Conservation (phyloP, 2,329 filamentous ascomycete genomes). For the Colletotrichum sp. region DNA sequence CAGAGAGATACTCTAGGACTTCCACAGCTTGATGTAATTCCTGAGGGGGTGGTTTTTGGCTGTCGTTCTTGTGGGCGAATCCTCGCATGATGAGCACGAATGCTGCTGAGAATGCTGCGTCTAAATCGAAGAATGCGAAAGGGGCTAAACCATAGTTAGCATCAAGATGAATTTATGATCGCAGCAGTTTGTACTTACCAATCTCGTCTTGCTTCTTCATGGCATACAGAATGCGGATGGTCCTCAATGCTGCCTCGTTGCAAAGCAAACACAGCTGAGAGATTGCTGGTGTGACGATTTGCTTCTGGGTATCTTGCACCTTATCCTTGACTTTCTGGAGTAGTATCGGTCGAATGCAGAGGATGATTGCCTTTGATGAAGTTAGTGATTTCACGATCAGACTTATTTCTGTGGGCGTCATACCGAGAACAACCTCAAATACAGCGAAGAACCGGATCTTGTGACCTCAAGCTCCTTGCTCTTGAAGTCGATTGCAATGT, state of each 20-base stretch:
- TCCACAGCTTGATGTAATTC: constrained; percentile 27
- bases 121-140: constrained; percentile 32
- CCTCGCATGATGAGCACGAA: constrained; percentile 32
- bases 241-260: constrained; percentile 30
- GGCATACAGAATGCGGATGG: constrained; percentile 27
- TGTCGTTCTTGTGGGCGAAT: constrained; percentile 25
- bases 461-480: constrained; percentile 24
- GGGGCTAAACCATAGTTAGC: constrained; percentile 7
- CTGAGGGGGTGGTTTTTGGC: constrained; percentile 27
- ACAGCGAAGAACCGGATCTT: constrained; percentile 29
- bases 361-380: constrained; percentile 28
- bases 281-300: constrained; percentile 22
- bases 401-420: neutral
- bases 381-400: neutral
- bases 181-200: constrained; percentile 2
- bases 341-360: constrained; percentile 31
- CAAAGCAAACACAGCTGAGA: constrained; percentile 27
- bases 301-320: constrained; percentile 23
- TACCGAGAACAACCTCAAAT: constrained; percentile 31
- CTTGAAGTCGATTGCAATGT: constrained; percentile 27
- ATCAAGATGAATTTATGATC: neutral
- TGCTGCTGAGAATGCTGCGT: constrained; percentile 32
- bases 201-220: constrained; percentile 26
- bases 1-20: constrained; percentile 27
- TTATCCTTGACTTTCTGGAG: constrained; percentile 33